Evolutionary conservation across 177 flowering plant genomes (phyloP), one percentile per base, ranked within the genome.

Genomic region (Vitis hybrid): DNA sequence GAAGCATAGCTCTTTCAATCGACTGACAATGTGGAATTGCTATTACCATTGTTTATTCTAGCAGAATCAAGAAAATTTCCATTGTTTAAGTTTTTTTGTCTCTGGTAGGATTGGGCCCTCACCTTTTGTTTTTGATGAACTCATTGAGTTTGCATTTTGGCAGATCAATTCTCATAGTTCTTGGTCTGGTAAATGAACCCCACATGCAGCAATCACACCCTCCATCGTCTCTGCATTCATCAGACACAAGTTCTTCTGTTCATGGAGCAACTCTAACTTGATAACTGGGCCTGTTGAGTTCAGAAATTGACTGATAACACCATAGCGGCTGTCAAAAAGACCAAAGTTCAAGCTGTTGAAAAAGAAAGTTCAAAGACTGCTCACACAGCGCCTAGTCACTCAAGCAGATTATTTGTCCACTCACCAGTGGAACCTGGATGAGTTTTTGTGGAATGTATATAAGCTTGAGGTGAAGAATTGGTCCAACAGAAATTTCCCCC

Each of bases 131-230:
- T 30, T 7, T 52, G 17, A 13, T 54, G 17, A 56, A 15, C 15
- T 13, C 55, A 20, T 41, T 56, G 50, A 5, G 9, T 51, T 58
- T 61, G 51, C 49, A 27, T 67, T 65, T 73, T 69, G 60, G 68
- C 93, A 92, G 97, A 70, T 74, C 93, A 63, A 76, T 79, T 13
- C 83, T 86, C 32, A 80, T 67, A 11, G 83, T 84, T 67, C 85
- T 92, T 74, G 97, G 97, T 74, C 85, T 90, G 61, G 75, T 78
- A 14, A 84, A 69, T 73, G 95, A 88, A 65, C 35, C 82, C 9
- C 84, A 82, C n/a, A 9, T 69, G 68, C 84, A 82, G 27, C 83
- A 78, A 56, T 68, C 84, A 4, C 81, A 76, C 72, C 58, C 67
- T 30, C 63, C 90, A 15, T 13, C 82, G 1, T 68, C 86, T 41